phyloP scores from a whole-genome alignment of 208 protist genomes.

The Leishmania arabica region DNA sequence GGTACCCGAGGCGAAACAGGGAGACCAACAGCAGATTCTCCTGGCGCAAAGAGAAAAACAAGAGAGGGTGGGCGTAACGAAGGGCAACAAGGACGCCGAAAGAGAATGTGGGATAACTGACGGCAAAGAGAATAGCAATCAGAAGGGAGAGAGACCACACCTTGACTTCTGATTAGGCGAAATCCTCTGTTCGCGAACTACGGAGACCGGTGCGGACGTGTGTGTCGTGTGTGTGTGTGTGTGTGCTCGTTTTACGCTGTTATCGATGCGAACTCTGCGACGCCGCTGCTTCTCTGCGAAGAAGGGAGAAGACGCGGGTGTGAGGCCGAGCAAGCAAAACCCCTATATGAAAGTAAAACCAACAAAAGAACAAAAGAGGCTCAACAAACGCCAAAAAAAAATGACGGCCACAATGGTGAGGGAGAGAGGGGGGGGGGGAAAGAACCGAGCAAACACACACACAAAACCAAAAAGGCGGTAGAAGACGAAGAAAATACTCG shows the following conservation, averaged over 20 bases:
- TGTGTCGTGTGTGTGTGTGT: not conserved
- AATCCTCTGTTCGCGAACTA: not conserved
- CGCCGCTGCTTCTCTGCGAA: not conserved
- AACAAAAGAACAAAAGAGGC: too few species aligned
- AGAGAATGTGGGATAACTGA: not conserved
- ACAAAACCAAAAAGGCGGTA: not conserved
- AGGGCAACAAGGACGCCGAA: not conserved
- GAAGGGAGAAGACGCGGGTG: not conserved
- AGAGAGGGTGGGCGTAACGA: not conserved
- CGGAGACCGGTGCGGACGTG: not conserved
- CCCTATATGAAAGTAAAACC: too few species aligned
- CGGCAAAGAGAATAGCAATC: not conserved
- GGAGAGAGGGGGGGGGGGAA: too few species aligned
- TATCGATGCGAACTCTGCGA: not conserved
- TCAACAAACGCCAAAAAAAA: too few species aligned
- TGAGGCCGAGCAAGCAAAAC: too few species aligned
- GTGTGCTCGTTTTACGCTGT: too few species aligned
- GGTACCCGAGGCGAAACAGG: too few species aligned
- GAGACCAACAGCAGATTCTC: too few species aligned
- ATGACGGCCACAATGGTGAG: too few species aligned
- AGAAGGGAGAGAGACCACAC: not conserved
- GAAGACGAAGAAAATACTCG: not conserved
- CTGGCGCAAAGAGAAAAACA: conserved; percentile 1
- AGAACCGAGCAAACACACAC: not conserved
- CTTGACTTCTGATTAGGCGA: not conserved